Base-by-base conservation (phyloP, 2,329 filamentous ascomycete genomes). In the Dactylellina cionopaga region DNA sequence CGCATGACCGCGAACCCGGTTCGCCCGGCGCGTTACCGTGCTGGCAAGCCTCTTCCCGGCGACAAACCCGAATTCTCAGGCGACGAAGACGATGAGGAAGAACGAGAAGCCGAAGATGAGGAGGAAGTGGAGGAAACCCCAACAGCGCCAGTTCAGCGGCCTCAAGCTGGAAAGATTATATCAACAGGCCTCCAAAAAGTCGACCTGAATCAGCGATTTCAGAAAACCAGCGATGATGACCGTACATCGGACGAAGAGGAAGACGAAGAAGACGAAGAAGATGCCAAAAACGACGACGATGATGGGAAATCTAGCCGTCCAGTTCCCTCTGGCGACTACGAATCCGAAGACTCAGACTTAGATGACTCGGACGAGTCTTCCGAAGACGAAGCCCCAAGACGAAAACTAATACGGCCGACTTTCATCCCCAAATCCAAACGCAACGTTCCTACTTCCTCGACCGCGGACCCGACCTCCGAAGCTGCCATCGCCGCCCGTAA, bases 1-100 rank as follows among this genome's bases (percentile, higher is more conserved):
- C 90, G 91, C 78, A 96, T 98, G 91, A 98, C 94, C 74, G 92
- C 93, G 74, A 96, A 97, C 79, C 92, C 92, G 2, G 82, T 89
- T 68, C 89, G 88, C 79, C 91, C 92, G 22, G 87, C 89, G 76
- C 90, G 95, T 65, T 90, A 97, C 78, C 89, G 92, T 68, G 90
- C 94, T 13, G 94, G 95, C 75, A 98, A 97, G 80, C 84, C 89
- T 13, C 82, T 84, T 54, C 77, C 83, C 35, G 80, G 81, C 11
- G 83, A 85, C 62, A 82, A 83, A 59, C 78, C 79, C 2, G 83
- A 81, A 5, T 83, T 82, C 2, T 82, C 82, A 2, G 83, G 84
- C 60, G 84, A 83, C 33, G 84, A 86, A 43, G 83, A 85, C 1
- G 84, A 85, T 22, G 82, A 83, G 7, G 83, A 85, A 49, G 79